These are phyloP conservation scores for Forsythia suspensa DNA, from an alignment of 257 asterid species.

Conservation along the genomic window DNA sequence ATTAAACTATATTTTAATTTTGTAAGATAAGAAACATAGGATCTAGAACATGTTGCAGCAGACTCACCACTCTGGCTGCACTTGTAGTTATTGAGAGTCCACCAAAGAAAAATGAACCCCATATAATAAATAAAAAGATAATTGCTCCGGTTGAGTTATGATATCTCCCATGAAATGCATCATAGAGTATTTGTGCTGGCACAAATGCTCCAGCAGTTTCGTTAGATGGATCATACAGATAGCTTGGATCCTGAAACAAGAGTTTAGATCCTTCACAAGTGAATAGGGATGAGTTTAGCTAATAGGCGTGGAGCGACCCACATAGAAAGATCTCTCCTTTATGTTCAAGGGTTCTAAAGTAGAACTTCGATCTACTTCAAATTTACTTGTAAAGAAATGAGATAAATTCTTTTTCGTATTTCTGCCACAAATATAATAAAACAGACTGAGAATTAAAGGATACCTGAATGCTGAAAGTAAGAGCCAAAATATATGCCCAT, in stretches of 20 bases:
- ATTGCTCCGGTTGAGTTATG: constrained; percentile 33
- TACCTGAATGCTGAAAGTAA: constrained; percentile 57
- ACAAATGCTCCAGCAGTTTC: constrained; percentile 47
- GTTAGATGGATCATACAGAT: constrained; percentile 32
- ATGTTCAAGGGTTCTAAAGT: no score
- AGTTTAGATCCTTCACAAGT: background rate
- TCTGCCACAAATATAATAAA: background rate
- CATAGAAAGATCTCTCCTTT: background rate
- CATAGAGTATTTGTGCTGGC: constrained; percentile 49
- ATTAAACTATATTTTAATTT: no score
- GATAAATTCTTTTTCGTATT: no score
- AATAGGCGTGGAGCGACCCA: background rate
- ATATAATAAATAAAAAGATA: constrained; percentile 30
- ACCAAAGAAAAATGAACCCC: constrained; percentile 54
- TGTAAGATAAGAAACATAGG: no score
- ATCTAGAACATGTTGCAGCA: background rate
- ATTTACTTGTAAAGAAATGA: no score
- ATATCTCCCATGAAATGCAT: constrained; percentile 43
- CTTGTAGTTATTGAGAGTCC: constrained; percentile 49
- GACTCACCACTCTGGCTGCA: constrained; percentile 46
- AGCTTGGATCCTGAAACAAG: constrained; percentile 26
- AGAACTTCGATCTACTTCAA: no score
- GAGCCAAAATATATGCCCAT: constrained; percentile 49
- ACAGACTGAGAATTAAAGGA: background rate
- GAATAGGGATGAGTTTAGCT: background rate